phyloP scores from a whole-genome alignment of 257 asterid species.

The Fraxinus pennsylvanica region DNA sequence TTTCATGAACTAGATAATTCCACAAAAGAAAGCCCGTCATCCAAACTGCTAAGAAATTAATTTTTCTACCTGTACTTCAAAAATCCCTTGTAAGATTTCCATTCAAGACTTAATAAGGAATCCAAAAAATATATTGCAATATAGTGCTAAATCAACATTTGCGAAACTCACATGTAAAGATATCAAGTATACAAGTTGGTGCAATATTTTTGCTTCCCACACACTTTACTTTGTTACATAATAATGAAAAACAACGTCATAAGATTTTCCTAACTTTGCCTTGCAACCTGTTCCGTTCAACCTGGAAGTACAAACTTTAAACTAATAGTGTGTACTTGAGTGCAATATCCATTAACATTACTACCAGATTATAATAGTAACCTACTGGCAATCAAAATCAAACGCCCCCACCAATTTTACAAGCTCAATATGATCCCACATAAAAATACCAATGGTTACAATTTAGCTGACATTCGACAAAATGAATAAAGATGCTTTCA shows the following conservation, averaged over 20 bases:
- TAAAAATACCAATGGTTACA: not conserved
- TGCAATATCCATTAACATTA: not conserved
- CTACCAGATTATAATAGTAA: not conserved
- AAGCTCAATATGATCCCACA: not conserved
- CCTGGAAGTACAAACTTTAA: not conserved
- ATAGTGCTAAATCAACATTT: not conserved
- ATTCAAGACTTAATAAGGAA: not conserved
- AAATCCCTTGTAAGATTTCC: not conserved
- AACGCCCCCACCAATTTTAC: not conserved
- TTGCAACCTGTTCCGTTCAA: not conserved
- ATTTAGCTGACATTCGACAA: not conserved
- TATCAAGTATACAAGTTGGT: not conserved
- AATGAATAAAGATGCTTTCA: conserved; percentile 29
- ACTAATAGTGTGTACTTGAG: not conserved
- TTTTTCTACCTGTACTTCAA: not conserved
- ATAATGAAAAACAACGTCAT: not conserved
- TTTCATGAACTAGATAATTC: not conserved
- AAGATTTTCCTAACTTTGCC: not conserved
- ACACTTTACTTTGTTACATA: not conserved
- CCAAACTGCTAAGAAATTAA: not conserved
- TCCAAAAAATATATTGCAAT: not conserved
- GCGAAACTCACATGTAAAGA: not conserved
- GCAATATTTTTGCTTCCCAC: not conserved
- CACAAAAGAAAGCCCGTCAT: not conserved
- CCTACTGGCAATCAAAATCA: not conserved